Percentiles rank a stretch among this genome's conserved stretches.
Evolutionary conservation across 805 yeast species (phyloP).

Genomic region (Metschnikowia baotianmanensis): DNA sequence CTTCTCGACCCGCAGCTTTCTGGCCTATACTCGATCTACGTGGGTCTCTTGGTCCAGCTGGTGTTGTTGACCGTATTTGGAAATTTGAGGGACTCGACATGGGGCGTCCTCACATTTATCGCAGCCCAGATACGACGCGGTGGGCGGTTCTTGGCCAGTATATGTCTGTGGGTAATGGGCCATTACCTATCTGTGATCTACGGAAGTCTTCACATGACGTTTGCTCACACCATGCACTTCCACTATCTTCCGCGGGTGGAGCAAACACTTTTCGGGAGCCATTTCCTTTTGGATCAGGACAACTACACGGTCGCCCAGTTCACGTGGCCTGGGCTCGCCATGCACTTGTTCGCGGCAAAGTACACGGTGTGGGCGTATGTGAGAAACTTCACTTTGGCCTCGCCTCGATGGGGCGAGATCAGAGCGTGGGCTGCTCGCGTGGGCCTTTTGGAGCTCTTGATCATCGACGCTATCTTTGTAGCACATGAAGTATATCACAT

Average conservation of each 20-base stretch:
- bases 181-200: too few relatives aligned
- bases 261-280: conserved; percentile 7
- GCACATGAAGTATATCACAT: neutral
- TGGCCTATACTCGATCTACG: conserved; percentile 10
- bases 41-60: conserved; percentile 10
- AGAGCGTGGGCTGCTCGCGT: neutral
- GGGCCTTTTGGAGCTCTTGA: neutral
- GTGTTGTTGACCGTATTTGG: neutral
- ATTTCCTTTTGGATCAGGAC: neutral
- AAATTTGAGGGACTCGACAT: conserved; percentile 4
- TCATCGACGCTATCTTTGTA: conserved; percentile 1
- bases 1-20: conserved; percentile 9
- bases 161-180: too few relatives aligned
- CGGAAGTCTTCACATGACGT: too few relatives aligned
- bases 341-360: conserved; percentile 9
- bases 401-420: conserved; percentile 1
- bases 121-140: conserved; percentile 9
- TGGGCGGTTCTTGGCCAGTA: too few relatives aligned
- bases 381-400: neutral
- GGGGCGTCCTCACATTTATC: conserved; percentile 9
- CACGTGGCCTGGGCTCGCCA: conserved; percentile 13
- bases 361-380: conserved; percentile 13
- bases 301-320: neutral
- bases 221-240: too few relatives aligned
- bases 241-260: conserved; percentile 8